Evolutionary conservation across 2,329 filamentous ascomycete species (phyloP).

Genomic region (Beauveria sp.): DNA sequence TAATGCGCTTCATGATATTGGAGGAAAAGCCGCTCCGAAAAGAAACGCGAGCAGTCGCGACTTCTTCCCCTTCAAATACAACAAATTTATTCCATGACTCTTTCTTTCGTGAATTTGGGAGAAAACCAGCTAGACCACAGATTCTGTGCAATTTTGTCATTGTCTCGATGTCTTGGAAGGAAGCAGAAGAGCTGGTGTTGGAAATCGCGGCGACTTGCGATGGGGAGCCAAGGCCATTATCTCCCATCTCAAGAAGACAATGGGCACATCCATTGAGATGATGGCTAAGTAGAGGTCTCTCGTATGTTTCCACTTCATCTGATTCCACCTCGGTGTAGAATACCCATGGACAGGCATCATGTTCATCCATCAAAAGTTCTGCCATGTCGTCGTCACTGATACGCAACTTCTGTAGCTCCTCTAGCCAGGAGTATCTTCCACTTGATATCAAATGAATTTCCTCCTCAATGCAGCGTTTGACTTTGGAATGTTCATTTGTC

Average conservation of each 20-base stretch:
- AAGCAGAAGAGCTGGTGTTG: not conserved
- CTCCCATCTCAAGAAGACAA: not conserved
- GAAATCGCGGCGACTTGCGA: not conserved
- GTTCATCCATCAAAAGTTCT: not conserved
- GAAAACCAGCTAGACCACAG: not conserved
- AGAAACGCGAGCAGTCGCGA: not conserved
- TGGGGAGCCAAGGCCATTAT: no score
- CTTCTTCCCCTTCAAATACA: not conserved
- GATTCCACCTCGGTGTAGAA: not conserved
- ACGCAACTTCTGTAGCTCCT: not conserved
- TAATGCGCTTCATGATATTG: not conserved
- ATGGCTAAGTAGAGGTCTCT: not conserved
- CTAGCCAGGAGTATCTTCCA: not conserved
- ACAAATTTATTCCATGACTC: not conserved
- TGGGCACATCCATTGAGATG: not conserved
- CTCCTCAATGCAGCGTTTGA: not conserved
- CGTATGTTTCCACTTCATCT: rapidly evolving
- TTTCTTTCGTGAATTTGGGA: not conserved
- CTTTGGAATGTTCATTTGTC: not conserved
- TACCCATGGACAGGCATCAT: not conserved
- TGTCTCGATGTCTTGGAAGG: not conserved
- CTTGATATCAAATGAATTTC: not conserved
- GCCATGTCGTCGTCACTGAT: not conserved
- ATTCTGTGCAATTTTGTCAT: not conserved
- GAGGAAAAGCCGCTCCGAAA: rapidly evolving